Evolutionary conservation across 768 basidiomycete genomes (phyloP).

Genomic region (Chlorophyllum brunneum): DNA sequence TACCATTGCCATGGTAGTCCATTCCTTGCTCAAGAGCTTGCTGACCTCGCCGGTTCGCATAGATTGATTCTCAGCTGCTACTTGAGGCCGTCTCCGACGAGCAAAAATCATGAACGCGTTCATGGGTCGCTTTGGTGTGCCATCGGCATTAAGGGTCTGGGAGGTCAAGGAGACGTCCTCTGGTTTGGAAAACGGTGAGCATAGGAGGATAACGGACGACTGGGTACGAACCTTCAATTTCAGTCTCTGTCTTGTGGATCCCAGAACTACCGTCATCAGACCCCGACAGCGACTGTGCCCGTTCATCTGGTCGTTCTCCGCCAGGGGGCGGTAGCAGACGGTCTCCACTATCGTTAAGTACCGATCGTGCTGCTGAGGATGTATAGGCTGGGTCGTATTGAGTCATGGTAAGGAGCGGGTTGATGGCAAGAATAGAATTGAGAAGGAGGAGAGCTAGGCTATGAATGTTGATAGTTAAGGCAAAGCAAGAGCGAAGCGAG

Average conservation of each 20-base stretch:
- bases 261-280: conserved; percentile 52
- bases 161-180: conserved; percentile 52
- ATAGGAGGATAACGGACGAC: conserved; percentile 8
- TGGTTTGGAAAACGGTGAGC: conserved; percentile 20
- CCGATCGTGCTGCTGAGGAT: conserved; percentile 6
- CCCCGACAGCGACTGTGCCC: conserved; percentile 44
- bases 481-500: conserved; percentile 15
- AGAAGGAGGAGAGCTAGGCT: conserved; percentile 9
- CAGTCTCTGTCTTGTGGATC: conserved; percentile 39
- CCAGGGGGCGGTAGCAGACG: conserved; percentile 1
- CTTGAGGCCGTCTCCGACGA: conserved; percentile 75
- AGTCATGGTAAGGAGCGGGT: conserved; percentile 12
- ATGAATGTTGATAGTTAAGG: conserved; percentile 16
- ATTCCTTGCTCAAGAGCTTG: conserved; percentile 84
- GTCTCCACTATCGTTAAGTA: background rate
- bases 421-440: conserved; percentile 13
- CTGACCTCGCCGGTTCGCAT: conserved; percentile 90
- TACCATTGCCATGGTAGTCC: conserved; percentile 77
- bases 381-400: conserved; percentile 11
- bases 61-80: conserved; percentile 81
- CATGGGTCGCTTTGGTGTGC: conserved; percentile 88
- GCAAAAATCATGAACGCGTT: conserved; percentile 96
- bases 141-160: conserved; percentile 81
- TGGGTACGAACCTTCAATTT: conserved; percentile 40
- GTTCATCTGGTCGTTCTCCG: conserved; percentile 36